Evolutionary conservation across 2,329 filamentous ascomycete species (phyloP).

Genomic region (Penicillium sp.): DNA sequence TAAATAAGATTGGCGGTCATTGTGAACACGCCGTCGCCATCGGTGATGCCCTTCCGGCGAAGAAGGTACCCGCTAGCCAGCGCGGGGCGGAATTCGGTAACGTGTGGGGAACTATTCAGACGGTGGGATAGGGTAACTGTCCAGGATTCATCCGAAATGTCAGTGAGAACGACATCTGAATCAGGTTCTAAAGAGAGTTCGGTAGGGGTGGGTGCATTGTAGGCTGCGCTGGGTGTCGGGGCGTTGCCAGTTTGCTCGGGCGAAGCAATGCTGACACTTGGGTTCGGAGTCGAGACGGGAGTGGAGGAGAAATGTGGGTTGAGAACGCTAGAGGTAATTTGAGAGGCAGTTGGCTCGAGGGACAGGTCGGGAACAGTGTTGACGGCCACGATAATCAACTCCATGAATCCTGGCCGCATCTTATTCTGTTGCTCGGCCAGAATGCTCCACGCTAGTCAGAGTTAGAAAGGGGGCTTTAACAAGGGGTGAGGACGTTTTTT

Average conservation of each 20-base stretch:
- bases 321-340: constrained; percentile 34
- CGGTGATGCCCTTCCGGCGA: constrained; percentile 43
- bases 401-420: constrained; percentile 31
- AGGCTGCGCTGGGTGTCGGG: constrained; percentile 38
- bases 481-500: background rate
- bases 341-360: constrained; percentile 33
- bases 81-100: constrained; percentile 44
- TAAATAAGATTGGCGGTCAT: constrained; percentile 46
- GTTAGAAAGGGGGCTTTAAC: constrained; percentile 19
- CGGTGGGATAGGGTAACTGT: constrained; percentile 55
- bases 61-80: constrained; percentile 49
- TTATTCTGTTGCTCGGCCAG: constrained; percentile 42
- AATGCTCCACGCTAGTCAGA: constrained; percentile 36
- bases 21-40: constrained; percentile 42
- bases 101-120: constrained; percentile 41
- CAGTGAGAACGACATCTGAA: constrained; percentile 57
- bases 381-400: constrained; percentile 38
- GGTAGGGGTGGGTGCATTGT: constrained; percentile 38
- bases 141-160: constrained; percentile 62
- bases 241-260: constrained; percentile 45
- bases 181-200: constrained; percentile 47
- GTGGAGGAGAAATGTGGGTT: constrained; percentile 37
- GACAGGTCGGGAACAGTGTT: constrained; percentile 37
- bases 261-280: constrained; percentile 35
- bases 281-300: constrained; percentile 41